Conservation (phyloP, 768 basidiomycete genomes). For the Panaeolus cyanescens region DNA sequence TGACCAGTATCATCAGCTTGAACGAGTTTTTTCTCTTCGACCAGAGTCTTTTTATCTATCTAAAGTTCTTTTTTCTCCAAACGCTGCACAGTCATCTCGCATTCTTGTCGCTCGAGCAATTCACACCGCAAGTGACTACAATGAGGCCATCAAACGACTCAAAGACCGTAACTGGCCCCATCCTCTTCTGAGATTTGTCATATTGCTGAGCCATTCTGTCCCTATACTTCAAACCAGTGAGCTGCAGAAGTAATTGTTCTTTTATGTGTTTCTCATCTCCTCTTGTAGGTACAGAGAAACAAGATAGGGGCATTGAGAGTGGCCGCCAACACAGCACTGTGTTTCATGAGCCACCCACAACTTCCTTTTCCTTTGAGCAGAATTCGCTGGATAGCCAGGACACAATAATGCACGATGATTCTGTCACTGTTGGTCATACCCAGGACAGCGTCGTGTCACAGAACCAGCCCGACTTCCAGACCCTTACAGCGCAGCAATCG, state of each 20-base stretch:
- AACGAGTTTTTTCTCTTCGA: constrained; percentile 65
- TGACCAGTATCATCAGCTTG: constrained; percentile 48
- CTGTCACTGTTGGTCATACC: not conserved
- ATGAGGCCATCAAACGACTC: constrained; percentile 48
- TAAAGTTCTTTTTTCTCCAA: constrained; percentile 69
- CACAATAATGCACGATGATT: constrained; percentile 11
- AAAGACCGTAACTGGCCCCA: constrained; percentile 54
- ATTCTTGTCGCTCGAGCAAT: constrained; percentile 67
- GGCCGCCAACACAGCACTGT: constrained; percentile 14
- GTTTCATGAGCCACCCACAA: constrained; percentile 35
- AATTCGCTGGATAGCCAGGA: not conserved
- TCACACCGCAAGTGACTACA: constrained; percentile 59
- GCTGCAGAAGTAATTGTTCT: not conserved
- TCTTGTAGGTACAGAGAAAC: not conserved
- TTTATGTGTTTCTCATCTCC: not conserved
- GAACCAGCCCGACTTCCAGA: constrained; percentile 6
- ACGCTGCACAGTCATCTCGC: constrained; percentile 51
- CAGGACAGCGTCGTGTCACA: not conserved
- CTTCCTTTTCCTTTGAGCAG: constrained; percentile 30
- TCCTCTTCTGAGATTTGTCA: constrained; percentile 62
- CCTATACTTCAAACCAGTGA: constrained; percentile 11
- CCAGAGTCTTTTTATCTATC: constrained; percentile 60
- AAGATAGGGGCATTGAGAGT: not conserved
- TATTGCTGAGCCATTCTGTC: constrained; percentile 51
- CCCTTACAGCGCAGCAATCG: constrained; percentile 16